Conservation (phyloP, 2,329 filamentous ascomycete genomes). For the Fusarium penzigii region DNA sequence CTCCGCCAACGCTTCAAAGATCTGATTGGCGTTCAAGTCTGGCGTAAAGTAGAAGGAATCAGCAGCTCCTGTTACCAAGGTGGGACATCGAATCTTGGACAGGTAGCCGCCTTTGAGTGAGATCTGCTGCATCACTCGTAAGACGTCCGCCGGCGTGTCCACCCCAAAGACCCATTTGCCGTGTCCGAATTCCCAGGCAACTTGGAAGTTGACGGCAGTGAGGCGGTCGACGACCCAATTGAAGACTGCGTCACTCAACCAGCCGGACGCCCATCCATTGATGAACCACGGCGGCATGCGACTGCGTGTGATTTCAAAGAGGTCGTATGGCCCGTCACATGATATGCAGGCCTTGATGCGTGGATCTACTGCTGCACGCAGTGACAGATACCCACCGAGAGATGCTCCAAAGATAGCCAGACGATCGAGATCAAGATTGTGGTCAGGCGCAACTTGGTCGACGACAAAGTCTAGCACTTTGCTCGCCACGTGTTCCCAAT, state of each 20-base stretch:
- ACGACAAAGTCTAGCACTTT: constrained; percentile 35
- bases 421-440: constrained; percentile 37
- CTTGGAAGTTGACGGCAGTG: constrained; percentile 27
- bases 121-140: constrained; percentile 23
- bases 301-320: constrained; percentile 28
- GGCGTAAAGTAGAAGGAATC: constrained; percentile 21
- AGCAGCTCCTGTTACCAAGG: constrained; percentile 29
- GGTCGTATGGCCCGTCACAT: constrained; percentile 28
- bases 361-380: constrained; percentile 42
- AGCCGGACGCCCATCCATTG: constrained; percentile 18
- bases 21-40: constrained; percentile 8
- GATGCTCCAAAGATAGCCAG: constrained; percentile 41
- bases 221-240: constrained; percentile 24
- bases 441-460: constrained; percentile 16
- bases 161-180: constrained; percentile 27
- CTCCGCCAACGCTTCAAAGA: constrained; percentile 11
- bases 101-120: constrained; percentile 22
- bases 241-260: constrained; percentile 26
- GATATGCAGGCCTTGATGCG: constrained; percentile 46
- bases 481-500: constrained; percentile 39
- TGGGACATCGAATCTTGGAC: constrained; percentile 27
- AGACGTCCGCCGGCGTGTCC: constrained; percentile 25
- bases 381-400: constrained; percentile 48
- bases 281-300: constrained; percentile 29
- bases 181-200: constrained; percentile 33